A percentile compares a stretch with the other conserved stretches of the same genome.
phyloP scores from a whole-genome alignment of 2,329 filamentous ascomycete species.

The Alternaria alternata region DNA sequence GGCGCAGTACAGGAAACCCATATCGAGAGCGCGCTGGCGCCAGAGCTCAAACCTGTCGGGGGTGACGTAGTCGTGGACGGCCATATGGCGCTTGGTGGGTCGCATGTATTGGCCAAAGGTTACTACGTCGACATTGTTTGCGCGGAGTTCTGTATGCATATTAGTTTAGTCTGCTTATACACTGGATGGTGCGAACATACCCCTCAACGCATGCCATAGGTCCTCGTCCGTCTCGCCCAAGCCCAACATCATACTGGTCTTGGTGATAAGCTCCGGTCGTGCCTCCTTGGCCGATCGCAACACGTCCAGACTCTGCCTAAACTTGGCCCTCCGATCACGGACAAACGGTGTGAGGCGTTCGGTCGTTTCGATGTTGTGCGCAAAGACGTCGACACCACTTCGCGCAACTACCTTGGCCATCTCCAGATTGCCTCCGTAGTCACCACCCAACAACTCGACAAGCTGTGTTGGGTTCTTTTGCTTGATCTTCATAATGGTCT shows the following conservation, averaged over 20 bases:
- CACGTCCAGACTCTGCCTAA: constrained; percentile 83
- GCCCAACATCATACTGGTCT: constrained; percentile 97
- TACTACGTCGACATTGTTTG: constrained; percentile 86
- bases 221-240: constrained; percentile 91
- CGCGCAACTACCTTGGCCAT: constrained; percentile 85
- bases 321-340: constrained; percentile 87
- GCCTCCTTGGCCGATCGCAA: constrained; percentile 82
- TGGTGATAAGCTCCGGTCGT: constrained; percentile 85
- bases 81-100: constrained; percentile 96
- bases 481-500: constrained; percentile 95
- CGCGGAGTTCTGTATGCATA: constrained; percentile 70
- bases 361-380: constrained; percentile 96
- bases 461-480: constrained; percentile 72
- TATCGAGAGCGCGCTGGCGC: constrained; percentile 86
- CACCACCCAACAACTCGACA: constrained; percentile 86
- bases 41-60: constrained; percentile 91
- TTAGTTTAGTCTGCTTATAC: background rate
- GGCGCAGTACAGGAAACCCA: constrained; percentile 97
- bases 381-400: constrained; percentile 93
- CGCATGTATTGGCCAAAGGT: constrained; percentile 99
- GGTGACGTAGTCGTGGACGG: constrained; percentile 93
- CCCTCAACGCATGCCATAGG: constrained; percentile 77
- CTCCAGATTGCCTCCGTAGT: constrained; percentile 84
- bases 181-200: constrained; percentile 51
- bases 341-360: constrained; percentile 90